Evolutionary conservation across 306 rosid species (phyloP).

Genomic region (Biancaea sappan): DNA sequence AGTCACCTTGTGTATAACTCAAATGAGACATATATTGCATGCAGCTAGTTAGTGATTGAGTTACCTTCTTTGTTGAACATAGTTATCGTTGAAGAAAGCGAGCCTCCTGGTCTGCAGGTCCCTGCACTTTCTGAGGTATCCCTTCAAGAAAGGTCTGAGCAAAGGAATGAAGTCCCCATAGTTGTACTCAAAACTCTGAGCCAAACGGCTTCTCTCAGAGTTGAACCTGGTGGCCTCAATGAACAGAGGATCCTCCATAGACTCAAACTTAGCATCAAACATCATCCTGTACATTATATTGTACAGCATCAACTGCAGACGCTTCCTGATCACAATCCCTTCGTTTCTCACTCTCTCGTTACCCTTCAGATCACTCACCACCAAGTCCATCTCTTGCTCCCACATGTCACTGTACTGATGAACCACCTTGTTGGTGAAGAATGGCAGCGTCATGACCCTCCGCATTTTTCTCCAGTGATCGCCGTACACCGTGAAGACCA

Average conservation of each 20-base stretch:
- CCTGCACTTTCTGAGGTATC: conserved; percentile 78
- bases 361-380: conserved; percentile 54
- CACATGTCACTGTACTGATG: conserved; percentile 70
- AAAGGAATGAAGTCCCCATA: conserved; percentile 91
- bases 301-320: conserved; percentile 73
- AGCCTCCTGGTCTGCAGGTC: conserved; percentile 72
- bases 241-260: conserved; percentile 80
- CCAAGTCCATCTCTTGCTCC: conserved; percentile 82
- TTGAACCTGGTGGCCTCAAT: conserved; percentile 71
- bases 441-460: conserved; percentile 77
- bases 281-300: conserved; percentile 88
- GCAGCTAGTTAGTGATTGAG: not conserved
- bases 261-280: conserved; percentile 81
- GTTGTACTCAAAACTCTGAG: conserved; percentile 87
- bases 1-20: no score
- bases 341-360: conserved; percentile 42
- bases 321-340: conserved; percentile 69
- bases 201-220: conserved; percentile 79
- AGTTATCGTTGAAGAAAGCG: conserved; percentile 68
- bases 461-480: conserved; percentile 95
- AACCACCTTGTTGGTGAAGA: conserved; percentile 88
- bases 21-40: not conserved
- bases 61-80: conserved; percentile 68
- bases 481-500: conserved; percentile 78
- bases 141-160: conserved; percentile 71